phyloP scores from a whole-genome alignment of 805 yeast species.

The Starmerella stigmatis region DNA sequence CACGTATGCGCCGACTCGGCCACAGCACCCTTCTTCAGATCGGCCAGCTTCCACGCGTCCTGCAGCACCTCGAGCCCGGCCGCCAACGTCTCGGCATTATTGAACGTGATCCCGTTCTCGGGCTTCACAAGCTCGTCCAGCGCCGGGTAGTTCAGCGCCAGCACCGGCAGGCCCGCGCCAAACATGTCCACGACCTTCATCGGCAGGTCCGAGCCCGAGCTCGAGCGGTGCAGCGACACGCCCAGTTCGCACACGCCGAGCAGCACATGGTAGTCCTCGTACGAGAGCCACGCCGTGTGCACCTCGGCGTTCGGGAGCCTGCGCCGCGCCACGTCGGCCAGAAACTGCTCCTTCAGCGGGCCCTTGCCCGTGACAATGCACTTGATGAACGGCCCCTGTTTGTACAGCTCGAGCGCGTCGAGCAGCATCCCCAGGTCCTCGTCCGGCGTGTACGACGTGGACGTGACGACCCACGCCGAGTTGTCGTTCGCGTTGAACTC shows the following conservation, averaged over 20 bases:
- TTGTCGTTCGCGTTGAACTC: conserved; percentile 39
- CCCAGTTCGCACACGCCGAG: conserved; percentile 76
- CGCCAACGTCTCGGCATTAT: conserved; percentile 37
- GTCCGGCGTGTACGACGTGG: conserved; percentile 94
- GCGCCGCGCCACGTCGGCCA: conserved; percentile 37
- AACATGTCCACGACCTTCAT: conserved; percentile 95
- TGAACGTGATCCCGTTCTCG: conserved; percentile 59
- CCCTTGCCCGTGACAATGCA: conserved; percentile 97
- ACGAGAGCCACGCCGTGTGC: conserved; percentile 62
- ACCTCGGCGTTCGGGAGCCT: conserved; percentile 43
- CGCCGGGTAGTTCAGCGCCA: conserved; percentile 67
- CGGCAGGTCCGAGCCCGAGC: conserved; percentile 89
- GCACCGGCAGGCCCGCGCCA: conserved; percentile 90
- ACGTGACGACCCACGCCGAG: conserved; percentile 63
- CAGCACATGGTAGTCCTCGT: conserved; percentile 69
- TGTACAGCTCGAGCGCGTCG: conserved; percentile 45
- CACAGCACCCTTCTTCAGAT: conserved; percentile 57
- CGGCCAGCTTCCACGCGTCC: conserved; percentile 29
- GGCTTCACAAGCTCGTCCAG: conserved; percentile 65
- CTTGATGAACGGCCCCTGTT: conserved; percentile 37
- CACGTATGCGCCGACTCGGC: conserved; percentile 60
- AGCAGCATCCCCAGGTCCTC: conserved; percentile 70
- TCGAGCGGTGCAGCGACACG: conserved; percentile 78
- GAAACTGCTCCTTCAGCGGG: conserved; percentile 53
- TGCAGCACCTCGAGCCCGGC: conserved; percentile 33